Base-by-base conservation (phyloP, 306 rosid species). In the Quercus alba region DNA sequence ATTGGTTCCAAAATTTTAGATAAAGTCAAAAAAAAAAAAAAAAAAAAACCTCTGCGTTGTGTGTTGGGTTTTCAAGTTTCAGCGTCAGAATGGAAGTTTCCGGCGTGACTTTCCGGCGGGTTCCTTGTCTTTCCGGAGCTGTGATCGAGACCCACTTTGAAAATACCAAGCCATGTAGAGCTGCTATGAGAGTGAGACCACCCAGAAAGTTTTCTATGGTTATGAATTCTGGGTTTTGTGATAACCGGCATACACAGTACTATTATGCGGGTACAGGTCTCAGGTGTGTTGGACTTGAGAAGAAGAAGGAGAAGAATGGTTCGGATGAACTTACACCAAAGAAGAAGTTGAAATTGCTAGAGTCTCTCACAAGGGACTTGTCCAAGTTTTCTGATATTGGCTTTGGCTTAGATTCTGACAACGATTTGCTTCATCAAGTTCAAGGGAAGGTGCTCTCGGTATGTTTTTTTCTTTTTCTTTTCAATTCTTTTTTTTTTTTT, bases 301-400 rank as follows among this genome's bases (percentile, higher is more conserved):
- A 81, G 80, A 63, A 63, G 58, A 87, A 82, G 87, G 79, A 77
- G 41, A 59, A 81, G 78, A n/a, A 2, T 58, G 30, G 25, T 58
- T n/a, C 75, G 10, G 74, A 63, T 74, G 72, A 78, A 33, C 18
- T 85, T 3, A 72, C 85, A 28, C 62, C 80, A 8, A 89, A 89
- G 85, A 91, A 88, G 82, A 90, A 87, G 84, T 9, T 92, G 84
- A 92, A 88, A 81, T 41, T 88, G 78, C 79, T 94, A 12, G 84
- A 85, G 82, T 90, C 84, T 5, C 81, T 94, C 10, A 33, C 87
- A 28, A 70, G 85, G 66, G 79, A 79, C 74, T 73, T 77, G 31
- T 64, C 86, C 1, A 26, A 77, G 70, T 78, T 82, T 41, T 66
- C 90, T 80, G 81, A 83, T 62, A 81, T 85, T 30, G 88, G 87